phyloP scores from a whole-genome alignment of 139 green algal species.

The Dunaliella primolecta region DNA sequence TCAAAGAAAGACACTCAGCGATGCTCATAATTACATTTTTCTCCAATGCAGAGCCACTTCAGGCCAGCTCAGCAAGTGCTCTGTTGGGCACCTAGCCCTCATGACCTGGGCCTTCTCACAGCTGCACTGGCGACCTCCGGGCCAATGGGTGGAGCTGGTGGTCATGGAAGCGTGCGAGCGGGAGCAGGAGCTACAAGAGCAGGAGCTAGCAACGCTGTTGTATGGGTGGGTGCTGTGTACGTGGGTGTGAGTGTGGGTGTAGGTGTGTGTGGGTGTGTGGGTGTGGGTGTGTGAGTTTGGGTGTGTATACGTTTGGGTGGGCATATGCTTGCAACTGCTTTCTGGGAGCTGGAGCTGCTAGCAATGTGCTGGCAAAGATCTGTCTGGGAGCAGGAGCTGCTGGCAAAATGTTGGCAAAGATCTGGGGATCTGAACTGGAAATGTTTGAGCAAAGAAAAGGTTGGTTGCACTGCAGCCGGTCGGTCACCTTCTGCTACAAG shows the following conservation, averaged over 20 bases:
- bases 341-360: too few species aligned
- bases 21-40: background rate
- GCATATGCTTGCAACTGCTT: background rate
- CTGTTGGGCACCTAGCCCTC: constrained; percentile 2
- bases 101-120: background rate
- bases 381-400: too few species aligned
- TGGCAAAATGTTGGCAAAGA: too few species aligned
- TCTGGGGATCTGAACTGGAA: too few species aligned
- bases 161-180: background rate
- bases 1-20: too few species aligned
- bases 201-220: constrained; percentile 6
- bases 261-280: background rate
- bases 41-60: background rate
- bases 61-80: background rate
- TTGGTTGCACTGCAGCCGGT: too few species aligned
- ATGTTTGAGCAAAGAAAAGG: too few species aligned
- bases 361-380: too few species aligned
- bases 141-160: background rate
- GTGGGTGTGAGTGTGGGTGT: background rate
- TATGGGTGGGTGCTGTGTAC: background rate
- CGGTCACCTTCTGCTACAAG: too few species aligned
- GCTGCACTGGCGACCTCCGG: background rate
- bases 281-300: background rate
- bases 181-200: background rate
- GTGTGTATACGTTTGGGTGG: background rate